phyloP scores from a whole-genome alignment of 73 alveolate species.

The Tetrahymena borealis region DNA sequence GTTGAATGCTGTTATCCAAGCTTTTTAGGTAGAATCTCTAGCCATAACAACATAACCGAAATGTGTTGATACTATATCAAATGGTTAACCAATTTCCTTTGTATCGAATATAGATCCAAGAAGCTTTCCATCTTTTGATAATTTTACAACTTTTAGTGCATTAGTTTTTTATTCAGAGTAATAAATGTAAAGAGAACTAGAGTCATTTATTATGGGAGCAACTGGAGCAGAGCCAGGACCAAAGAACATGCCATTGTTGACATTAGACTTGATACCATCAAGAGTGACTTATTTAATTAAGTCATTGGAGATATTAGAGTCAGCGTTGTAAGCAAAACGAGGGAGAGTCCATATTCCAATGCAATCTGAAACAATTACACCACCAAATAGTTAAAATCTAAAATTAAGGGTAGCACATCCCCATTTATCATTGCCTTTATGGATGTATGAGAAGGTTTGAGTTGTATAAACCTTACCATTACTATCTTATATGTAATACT shows the following conservation, averaged over 20 bases:
- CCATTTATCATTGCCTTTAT: neutral
- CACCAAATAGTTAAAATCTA: neutral
- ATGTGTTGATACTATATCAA: neutral
- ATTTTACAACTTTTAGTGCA: neutral
- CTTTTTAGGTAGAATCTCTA: neutral
- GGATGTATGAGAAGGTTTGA: neutral
- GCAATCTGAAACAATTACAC: neutral
- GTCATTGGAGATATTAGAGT: neutral
- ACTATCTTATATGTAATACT: neutral
- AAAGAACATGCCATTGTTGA: neutral
- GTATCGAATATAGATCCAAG: neutral
- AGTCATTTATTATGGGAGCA: neutral
- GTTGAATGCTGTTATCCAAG: neutral
- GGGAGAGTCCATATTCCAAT: neutral
- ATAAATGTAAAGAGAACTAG: neutral
- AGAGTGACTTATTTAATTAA: neutral
- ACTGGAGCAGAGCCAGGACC: neutral
- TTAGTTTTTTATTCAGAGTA: neutral
- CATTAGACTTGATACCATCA: neutral
- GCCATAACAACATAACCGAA: neutral
- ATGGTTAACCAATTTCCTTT: neutral
- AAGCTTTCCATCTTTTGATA: neutral
- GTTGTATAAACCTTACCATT: neutral
- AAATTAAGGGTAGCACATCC: neutral
- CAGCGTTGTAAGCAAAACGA: neutral